Conservation (phyloP, 805 yeast species). For the Barnettozyma sucrosica region DNA sequence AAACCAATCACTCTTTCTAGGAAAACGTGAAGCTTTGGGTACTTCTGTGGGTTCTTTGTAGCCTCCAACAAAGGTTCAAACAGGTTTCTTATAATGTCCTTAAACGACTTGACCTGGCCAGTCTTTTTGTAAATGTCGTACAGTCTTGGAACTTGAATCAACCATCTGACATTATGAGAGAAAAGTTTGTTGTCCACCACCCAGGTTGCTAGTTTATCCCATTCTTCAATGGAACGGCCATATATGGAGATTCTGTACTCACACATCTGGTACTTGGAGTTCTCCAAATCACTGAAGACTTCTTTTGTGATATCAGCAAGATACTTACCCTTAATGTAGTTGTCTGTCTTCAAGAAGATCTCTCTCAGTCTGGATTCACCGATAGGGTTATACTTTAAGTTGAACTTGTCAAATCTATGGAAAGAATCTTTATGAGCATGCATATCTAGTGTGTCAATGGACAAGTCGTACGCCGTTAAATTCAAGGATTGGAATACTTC, state of each 20-base stretch:
- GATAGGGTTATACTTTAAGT: constrained; percentile 93
- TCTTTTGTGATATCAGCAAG: constrained; percentile 91
- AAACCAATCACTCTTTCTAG: constrained; percentile 94
- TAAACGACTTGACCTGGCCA: constrained; percentile 64
- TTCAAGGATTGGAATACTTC: constrained; percentile 89
- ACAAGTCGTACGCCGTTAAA: constrained; percentile 87
- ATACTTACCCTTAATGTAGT: constrained; percentile 81
- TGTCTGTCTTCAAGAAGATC: constrained; percentile 92
- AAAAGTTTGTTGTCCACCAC: constrained; percentile 86
- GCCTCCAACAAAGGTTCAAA: constrained; percentile 91
- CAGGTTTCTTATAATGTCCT: constrained; percentile 69
- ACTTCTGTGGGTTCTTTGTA: constrained; percentile 71
- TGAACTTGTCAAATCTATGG: constrained; percentile 96
- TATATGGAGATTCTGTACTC: constrained; percentile 94
- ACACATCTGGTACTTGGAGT: constrained; percentile 94
- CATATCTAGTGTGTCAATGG: constrained; percentile 97
- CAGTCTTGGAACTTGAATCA: constrained; percentile 89
- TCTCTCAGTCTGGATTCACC: constrained; percentile 98
- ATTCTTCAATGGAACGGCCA: constrained; percentile 84
- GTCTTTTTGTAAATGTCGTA: constrained; percentile 83
- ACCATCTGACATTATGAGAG: constrained; percentile 95
- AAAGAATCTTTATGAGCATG: constrained; percentile 98
- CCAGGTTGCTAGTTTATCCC: constrained; percentile 96
- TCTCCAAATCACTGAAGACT: constrained; percentile 90
- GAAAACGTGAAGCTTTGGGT: constrained; percentile 88